Evolutionary conservation across 1,284 basidiomycete genomes (phyloP).

Genomic region (Moniliophthora roreri): DNA sequence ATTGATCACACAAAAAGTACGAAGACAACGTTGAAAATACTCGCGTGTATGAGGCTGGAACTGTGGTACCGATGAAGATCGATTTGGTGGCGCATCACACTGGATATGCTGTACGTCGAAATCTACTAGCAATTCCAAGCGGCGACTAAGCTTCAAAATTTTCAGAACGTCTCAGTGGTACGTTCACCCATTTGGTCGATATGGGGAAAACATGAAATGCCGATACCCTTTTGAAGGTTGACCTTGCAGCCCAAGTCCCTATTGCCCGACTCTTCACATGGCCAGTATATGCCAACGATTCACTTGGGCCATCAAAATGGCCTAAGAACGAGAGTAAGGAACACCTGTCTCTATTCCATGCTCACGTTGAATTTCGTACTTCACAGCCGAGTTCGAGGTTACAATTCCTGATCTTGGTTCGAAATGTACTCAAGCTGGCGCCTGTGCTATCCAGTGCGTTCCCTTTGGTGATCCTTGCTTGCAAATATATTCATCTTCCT

Average conservation of each 20-base stretch:
- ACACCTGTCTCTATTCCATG: neutral
- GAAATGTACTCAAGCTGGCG: slow-evolving; percentile 18
- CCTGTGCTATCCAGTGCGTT: slow-evolving; percentile 36
- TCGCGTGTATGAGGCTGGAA: slow-evolving; percentile 27
- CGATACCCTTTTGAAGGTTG: too few species aligned
- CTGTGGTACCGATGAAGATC: slow-evolving; percentile 29
- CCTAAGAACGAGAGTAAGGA: slow-evolving; percentile 33
- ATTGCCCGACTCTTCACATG: slow-evolving; percentile 34
- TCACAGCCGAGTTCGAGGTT: slow-evolving; percentile 32
- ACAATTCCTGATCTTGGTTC: slow-evolving; percentile 33
- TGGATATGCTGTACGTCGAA: slow-evolving; percentile 30
- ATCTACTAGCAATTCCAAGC: neutral
- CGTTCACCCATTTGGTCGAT: slow-evolving; percentile 4
- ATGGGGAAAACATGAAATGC: too few species aligned
- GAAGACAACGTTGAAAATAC: slow-evolving; percentile 32
- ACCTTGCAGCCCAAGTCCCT: slow-evolving; percentile 27
- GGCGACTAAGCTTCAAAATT: too few species aligned
- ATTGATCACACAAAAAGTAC: slow-evolving; percentile 21
- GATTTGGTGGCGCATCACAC: slow-evolving; percentile 35
- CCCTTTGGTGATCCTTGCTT: slow-evolving; percentile 19
- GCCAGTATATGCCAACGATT: slow-evolving; percentile 34
- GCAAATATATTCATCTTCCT: slow-evolving; percentile 20
- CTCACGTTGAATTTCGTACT: neutral
- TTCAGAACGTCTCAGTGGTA: slow-evolving; percentile 33
- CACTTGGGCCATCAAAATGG: slow-evolving; percentile 31